Evolutionary conservation across 2,329 filamentous ascomycete genomes (phyloP), one percentile per base, ranked within the genome.

Genomic region (Colletotrichum spinosum): DNA sequence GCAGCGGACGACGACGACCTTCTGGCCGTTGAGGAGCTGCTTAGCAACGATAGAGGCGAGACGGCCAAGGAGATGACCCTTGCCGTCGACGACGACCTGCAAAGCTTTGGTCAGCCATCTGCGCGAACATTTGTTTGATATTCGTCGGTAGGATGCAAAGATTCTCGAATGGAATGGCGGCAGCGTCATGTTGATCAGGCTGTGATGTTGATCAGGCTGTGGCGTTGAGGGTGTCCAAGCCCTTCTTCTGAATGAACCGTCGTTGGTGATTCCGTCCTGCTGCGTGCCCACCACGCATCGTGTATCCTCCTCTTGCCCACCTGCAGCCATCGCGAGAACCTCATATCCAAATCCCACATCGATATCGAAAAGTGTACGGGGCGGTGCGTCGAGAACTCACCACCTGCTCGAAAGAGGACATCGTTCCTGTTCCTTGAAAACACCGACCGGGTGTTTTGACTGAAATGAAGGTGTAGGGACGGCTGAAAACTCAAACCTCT

Each of bases 31-130:
- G 77, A 98, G 92, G 80, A 98, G 91, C 89, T 98, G 95, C 92
- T 98, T 98, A 83, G 95, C 95, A 80, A 98, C 94, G 81, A 94
- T 97, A 83, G 90, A 94, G 86, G 95, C 95, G 83, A 99, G 91
- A 84, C 96, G 95, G 88, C 96, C 96, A 84, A 99, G 94, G 83
- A 99, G 92, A 87, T 99, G 96, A 86, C 96, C 96, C 91, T 99
- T 99, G 93, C 94, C 96, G 91, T 99, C 96, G 83, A 99, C 97
- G 87, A 97, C 92, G 87, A 97, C 91, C 94, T 97, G 70, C 67
- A 68, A 2, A 50, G 33, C 4, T 11, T 11, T 72, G 76, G 81
- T 76, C 55, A 70, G 69, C 65, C 7, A 59, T 53, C 51, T 67
- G 64, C 34, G 35, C 25, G 25, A 5, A 25, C 25, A 25, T 13